phyloP scores from a whole-genome alignment of 2,329 filamentous ascomycete genomes.

The Verticillium dahliae region DNA sequence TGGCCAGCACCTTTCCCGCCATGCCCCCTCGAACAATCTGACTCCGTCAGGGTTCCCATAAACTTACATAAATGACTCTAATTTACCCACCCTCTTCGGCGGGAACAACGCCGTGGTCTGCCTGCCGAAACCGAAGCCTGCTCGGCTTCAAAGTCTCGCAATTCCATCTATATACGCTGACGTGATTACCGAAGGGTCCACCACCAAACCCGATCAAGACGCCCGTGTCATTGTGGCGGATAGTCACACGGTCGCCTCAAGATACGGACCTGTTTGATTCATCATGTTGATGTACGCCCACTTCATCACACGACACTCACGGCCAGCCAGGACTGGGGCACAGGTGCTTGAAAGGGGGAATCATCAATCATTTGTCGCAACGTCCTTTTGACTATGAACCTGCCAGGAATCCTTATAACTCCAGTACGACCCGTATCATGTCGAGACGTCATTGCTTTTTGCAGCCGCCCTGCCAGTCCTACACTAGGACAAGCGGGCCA shows the following conservation, averaged over 20 bases:
- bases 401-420: background rate
- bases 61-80: background rate
- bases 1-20: background rate
- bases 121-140: background rate
- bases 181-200: background rate
- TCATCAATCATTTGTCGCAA: background rate
- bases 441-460: background rate
- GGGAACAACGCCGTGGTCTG: background rate
- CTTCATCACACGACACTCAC: background rate
- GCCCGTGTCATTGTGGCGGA: background rate
- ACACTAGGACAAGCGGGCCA: background rate
- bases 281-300: background rate
- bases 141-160: background rate
- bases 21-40: background rate
- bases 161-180: background rate
- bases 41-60: background rate
- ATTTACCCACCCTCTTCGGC: background rate
- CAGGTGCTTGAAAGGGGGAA: background rate
- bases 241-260: background rate
- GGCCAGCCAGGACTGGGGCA: background rate
- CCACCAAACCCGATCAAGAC: background rate
- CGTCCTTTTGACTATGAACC: slow-evolving; percentile 1
- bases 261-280: too few species aligned
- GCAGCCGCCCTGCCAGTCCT: background rate
- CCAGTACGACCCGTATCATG: background rate